A percentile compares a stretch with the other conserved stretches of the same genome.
phyloP scores from a whole-genome alignment of 306 rosid species.

The Ammopiptanthus mongolicus region DNA sequence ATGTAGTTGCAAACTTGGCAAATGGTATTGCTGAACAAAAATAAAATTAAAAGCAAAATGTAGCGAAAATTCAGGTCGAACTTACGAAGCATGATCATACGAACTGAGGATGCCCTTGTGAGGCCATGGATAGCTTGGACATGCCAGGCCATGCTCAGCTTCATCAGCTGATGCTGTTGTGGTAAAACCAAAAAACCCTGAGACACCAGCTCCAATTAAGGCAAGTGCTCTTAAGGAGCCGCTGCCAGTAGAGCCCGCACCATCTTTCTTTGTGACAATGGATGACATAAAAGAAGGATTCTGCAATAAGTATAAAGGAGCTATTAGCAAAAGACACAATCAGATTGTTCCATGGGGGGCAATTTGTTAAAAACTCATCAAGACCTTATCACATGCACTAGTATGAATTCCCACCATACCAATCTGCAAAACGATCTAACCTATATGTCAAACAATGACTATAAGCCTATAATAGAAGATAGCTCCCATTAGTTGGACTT shows the following conservation, averaged over 20 bases:
- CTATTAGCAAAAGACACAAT: neutral
- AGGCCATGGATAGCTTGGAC: slow-evolving; percentile 97
- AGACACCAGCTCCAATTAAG: slow-evolving; percentile 79
- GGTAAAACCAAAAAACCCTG: slow-evolving; percentile 77
- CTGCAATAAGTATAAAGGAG: slow-evolving; percentile 35
- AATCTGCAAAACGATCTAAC: neutral
- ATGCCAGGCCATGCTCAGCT: slow-evolving; percentile 92
- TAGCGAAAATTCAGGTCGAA: slow-evolving; percentile 3
- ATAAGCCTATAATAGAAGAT: neutral
- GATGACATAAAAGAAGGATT: slow-evolving; percentile 48
- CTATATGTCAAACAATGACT: neutral
- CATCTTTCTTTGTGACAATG: slow-evolving; percentile 51
- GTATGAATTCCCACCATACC: neutral
- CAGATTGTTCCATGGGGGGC: neutral
- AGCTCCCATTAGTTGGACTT: slow-evolving; percentile 5
- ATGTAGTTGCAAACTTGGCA: neutral
- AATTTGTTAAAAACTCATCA: neutral
- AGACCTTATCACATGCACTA: neutral
- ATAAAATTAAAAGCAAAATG: neutral
- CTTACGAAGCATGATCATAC: slow-evolving; percentile 96
- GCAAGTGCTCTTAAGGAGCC: slow-evolving; percentile 81
- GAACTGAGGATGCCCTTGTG: slow-evolving; percentile 97
- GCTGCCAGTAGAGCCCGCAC: slow-evolving; percentile 46
- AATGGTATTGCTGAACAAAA: neutral
- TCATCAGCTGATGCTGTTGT: slow-evolving; percentile 88